Conservation (phyloP, 345 rosid species). For the Linum usitatissimum region DNA sequence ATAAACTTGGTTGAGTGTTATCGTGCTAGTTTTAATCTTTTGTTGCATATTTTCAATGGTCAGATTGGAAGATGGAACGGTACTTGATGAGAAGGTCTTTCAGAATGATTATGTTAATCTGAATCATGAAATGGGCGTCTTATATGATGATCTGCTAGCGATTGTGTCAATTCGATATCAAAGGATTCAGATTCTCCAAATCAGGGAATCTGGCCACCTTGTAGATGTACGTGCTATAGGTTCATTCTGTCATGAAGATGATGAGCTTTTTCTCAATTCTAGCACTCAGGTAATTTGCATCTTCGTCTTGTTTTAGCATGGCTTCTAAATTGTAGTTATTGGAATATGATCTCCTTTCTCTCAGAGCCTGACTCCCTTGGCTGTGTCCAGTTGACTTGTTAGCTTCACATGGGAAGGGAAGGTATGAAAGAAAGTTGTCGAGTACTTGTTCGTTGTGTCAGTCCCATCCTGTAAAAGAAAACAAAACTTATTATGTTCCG, state of each 20-base stretch:
- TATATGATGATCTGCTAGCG: constrained; percentile 85
- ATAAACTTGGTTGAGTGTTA: not conserved
- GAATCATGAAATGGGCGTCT: constrained; percentile 67
- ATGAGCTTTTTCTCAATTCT: constrained; percentile 80
- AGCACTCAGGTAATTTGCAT: constrained; percentile 54
- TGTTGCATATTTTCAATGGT: constrained; percentile 10
- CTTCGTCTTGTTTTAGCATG: not conserved
- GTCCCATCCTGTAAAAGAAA: no score
- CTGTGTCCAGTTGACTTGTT: not conserved
- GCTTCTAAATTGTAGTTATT: not conserved
- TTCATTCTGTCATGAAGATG: constrained; percentile 77
- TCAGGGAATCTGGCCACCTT: constrained; percentile 79
- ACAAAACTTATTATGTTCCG: no score
- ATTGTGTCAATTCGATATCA: constrained; percentile 80
- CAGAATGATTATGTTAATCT: constrained; percentile 70
- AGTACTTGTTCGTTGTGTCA: no score
- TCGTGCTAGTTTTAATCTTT: not conserved
- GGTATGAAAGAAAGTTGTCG: not conserved
- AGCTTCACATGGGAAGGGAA: not conserved
- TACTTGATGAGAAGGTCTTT: constrained; percentile 76
- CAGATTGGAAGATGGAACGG: constrained; percentile 80
- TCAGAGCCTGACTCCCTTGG: not conserved
- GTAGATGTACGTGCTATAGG: constrained; percentile 88
- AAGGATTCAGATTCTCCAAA: constrained; percentile 76
- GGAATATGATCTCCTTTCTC: not conserved